Percentiles rank a stretch among this genome's conserved stretches.
Evolutionary conservation across 768 basidiomycete genomes (phyloP).

Genomic region (Cystoderma amianthinum): DNA sequence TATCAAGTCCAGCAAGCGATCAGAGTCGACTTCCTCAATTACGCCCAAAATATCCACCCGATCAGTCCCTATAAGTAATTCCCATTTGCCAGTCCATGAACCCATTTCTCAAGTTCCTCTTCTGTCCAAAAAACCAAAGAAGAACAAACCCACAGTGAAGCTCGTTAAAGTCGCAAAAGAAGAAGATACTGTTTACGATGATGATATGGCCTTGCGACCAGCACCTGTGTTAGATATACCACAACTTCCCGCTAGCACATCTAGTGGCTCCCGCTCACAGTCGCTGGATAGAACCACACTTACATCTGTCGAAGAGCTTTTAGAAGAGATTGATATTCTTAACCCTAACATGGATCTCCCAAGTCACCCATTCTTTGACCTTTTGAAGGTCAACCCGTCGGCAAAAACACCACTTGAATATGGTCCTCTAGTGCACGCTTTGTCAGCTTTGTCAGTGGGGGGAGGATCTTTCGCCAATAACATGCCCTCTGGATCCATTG

Average conservation of each 20-base stretch:
- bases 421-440: slow-evolving; percentile 77
- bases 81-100: slow-evolving; percentile 14
- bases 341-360: slow-evolving; percentile 60
- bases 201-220: slow-evolving; percentile 30
- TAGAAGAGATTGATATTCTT: slow-evolving; percentile 59
- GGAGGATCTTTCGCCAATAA: slow-evolving; percentile 80
- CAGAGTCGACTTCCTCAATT: slow-evolving; percentile 3
- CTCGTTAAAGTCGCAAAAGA: slow-evolving; percentile 53
- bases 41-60: slow-evolving; percentile 7
- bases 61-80: slow-evolving; percentile 7
- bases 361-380: slow-evolving; percentile 72
- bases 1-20: background rate
- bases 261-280: slow-evolving; percentile 53
- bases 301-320: slow-evolving; percentile 52
- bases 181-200: slow-evolving; percentile 34
- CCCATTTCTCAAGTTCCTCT: slow-evolving; percentile 60
- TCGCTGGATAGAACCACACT: slow-evolving; percentile 47
- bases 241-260: slow-evolving; percentile 37
- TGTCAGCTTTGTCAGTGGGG: slow-evolving; percentile 81
- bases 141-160: slow-evolving; percentile 61
- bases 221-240: slow-evolving; percentile 42
- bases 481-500: slow-evolving; percentile 84
- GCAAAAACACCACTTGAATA: slow-evolving; percentile 80
- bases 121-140: slow-evolving; percentile 79
- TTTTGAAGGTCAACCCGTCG: slow-evolving; percentile 64